Evolutionary conservation across 2,329 filamentous ascomycete species (phyloP).

Genomic region (Neonectria sp.): DNA sequence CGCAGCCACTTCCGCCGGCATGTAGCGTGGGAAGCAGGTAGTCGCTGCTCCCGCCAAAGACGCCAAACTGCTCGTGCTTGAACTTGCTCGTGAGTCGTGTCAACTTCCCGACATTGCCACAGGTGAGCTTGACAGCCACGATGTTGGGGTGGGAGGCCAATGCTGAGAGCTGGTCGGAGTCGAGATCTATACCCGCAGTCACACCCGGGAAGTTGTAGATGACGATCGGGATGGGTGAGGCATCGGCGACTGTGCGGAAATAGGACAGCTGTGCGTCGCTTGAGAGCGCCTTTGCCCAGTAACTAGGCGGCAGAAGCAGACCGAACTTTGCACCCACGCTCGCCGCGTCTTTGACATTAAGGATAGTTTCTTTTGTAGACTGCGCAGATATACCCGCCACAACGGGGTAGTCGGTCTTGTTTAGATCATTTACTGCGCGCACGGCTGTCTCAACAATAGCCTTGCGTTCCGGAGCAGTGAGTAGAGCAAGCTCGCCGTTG

Average conservation of each 20-base stretch:
- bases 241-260: conserved; percentile 75
- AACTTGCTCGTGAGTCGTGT: conserved; percentile 68
- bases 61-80: conserved; percentile 56
- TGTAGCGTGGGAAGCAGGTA: conserved; percentile 59
- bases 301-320: conserved; percentile 81
- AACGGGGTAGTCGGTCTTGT: conserved; percentile 56
- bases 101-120: conserved; percentile 78
- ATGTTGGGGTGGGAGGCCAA: conserved; percentile 76
- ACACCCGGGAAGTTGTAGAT: conserved; percentile 80
- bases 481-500: conserved; percentile 62
- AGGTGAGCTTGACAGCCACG: conserved; percentile 77
- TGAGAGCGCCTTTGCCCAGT: conserved; percentile 73
- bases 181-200: conserved; percentile 75
- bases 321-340: conserved; percentile 80
- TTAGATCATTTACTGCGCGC: conserved; percentile 54
- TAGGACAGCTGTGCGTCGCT: conserved; percentile 71
- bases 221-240: conserved; percentile 74
- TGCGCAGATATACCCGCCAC: conserved; percentile 61
- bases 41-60: conserved; percentile 61
- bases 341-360: conserved; percentile 75
- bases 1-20: conserved; percentile 59
- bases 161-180: conserved; percentile 72
- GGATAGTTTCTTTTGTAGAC: conserved; percentile 76
- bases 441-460: conserved; percentile 58
- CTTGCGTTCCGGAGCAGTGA: conserved; percentile 57